phyloP scores from a whole-genome alignment of 2,329 filamentous ascomycete genomes.

The Parafenestella ontariensis region DNA sequence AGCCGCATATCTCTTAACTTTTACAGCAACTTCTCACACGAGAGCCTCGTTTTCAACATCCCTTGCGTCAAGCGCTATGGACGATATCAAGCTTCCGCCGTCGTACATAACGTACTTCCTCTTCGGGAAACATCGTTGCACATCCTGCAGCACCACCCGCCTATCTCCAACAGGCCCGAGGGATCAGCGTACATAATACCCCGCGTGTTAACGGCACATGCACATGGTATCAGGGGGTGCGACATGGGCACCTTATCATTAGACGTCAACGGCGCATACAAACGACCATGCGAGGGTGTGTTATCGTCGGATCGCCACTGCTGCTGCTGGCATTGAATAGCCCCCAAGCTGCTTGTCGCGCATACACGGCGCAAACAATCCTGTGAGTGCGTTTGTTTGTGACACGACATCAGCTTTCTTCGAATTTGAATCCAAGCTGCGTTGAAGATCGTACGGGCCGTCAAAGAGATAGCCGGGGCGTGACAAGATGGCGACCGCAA shows the following conservation, averaged over 20 bases:
- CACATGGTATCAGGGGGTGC: slow-evolving; percentile 8
- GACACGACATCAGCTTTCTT: not conserved
- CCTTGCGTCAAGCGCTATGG: not conserved
- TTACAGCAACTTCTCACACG: not conserved
- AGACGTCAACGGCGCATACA: slow-evolving; percentile 19
- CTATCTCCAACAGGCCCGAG: slow-evolving; percentile 18
- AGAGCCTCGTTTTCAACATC: not conserved
- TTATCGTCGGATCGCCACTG: slow-evolving; percentile 11
- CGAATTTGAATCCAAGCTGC: not conserved
- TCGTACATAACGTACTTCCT: slow-evolving; percentile 23
- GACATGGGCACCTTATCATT: slow-evolving; percentile 24
- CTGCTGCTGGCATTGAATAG: not conserved
- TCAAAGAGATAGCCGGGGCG: not conserved
- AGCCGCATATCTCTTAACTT: not conserved
- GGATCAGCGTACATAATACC: slow-evolving; percentile 16
- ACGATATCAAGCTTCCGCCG: not conserved
- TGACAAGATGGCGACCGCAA: slow-evolving; percentile 8
- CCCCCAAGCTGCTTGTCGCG: not conserved
- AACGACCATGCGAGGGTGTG: not conserved
- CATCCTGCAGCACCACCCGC: slow-evolving; percentile 17
- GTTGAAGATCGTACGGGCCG: not conserved
- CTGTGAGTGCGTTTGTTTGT: slow-evolving; percentile 7
- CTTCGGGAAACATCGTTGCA: slow-evolving; percentile 20
- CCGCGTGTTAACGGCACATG: slow-evolving; percentile 17
- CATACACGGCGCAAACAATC: not conserved